phyloP scores from a whole-genome alignment of 1,284 basidiomycete genomes.

The Cutaneotrichosporon cyanovorans region DNA sequence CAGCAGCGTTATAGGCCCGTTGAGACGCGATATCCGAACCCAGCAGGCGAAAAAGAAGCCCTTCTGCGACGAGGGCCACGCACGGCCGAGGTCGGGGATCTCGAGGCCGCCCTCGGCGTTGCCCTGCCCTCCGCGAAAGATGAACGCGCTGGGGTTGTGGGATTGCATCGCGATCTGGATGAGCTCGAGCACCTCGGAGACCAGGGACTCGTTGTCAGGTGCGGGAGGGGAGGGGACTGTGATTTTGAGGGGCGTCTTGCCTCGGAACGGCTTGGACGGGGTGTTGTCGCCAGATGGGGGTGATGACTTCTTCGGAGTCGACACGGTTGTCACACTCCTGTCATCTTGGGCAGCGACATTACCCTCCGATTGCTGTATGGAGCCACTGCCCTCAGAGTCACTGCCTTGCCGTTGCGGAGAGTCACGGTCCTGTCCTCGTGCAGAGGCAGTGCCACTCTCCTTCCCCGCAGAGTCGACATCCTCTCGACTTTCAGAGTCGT shows the following conservation, averaged over 20 bases:
- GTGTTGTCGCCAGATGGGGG: background rate
- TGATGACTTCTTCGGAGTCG: too few species aligned
- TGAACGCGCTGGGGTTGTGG: slow-evolving; percentile 38
- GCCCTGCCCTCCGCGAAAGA: slow-evolving; percentile 24
- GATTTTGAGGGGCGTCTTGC: slow-evolving; percentile 4
- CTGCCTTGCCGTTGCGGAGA: background rate
- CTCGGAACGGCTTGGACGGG: background rate
- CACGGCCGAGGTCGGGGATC: slow-evolving; percentile 28
- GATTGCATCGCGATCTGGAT: slow-evolving; percentile 34
- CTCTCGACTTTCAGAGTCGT: too few species aligned
- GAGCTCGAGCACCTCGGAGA: slow-evolving; percentile 37
- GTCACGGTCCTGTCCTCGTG: slow-evolving; percentile 1
- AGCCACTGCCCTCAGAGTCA: too few species aligned
- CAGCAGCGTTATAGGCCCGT: slow-evolving; percentile 36
- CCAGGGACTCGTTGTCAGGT: slow-evolving; percentile 15
- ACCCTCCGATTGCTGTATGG: too few species aligned
- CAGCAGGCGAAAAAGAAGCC: slow-evolving; percentile 42
- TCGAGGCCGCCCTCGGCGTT: slow-evolving; percentile 32
- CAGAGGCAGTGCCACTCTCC: slow-evolving; percentile 18
- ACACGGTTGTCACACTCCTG: background rate
- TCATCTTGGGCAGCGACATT: background rate
- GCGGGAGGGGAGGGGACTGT: background rate
- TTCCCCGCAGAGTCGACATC: too few species aligned
- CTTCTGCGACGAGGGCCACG: slow-evolving; percentile 34
- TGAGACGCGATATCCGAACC: slow-evolving; percentile 39